A percentile compares a stretch with the other conserved stretches of the same genome.
phyloP scores from a whole-genome alignment of 129 eudicot genomes.

The Daucus carota region DNA sequence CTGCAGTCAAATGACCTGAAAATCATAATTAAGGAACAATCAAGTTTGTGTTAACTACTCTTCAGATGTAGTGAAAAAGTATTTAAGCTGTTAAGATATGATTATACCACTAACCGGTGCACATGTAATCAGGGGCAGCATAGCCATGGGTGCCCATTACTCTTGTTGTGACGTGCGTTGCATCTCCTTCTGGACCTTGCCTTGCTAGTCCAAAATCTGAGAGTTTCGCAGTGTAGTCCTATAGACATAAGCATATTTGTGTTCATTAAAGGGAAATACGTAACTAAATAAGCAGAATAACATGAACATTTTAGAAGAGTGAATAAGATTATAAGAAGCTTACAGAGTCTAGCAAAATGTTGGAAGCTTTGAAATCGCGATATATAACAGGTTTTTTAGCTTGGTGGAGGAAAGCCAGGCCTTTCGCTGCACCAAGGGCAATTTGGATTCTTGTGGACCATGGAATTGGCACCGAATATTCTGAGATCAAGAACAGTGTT shows the following conservation, averaged over 20 bases:
- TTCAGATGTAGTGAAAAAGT: too few species aligned
- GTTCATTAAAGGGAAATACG: slow-evolving; percentile 11
- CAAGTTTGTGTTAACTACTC: background rate
- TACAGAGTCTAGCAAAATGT: slow-evolving; percentile 72
- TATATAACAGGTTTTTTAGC: slow-evolving; percentile 67
- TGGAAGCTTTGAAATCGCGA: slow-evolving; percentile 79
- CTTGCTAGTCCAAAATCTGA: slow-evolving; percentile 92
- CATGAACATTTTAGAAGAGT: background rate
- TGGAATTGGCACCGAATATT: slow-evolving; percentile 62
- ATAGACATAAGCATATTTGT: background rate
- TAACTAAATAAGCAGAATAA: background rate
- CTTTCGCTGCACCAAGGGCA: slow-evolving; percentile 68
- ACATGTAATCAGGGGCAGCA: slow-evolving; percentile 85
- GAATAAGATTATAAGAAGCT: slow-evolving; percentile 16
- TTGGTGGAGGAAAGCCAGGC: slow-evolving; percentile 77
- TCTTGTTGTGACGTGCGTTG: slow-evolving; percentile 85
- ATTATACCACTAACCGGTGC: slow-evolving; percentile 66
- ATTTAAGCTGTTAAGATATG: background rate
- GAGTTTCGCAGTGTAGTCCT: slow-evolving; percentile 79
- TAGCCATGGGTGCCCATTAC: slow-evolving; percentile 96
- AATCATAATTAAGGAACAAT: background rate
- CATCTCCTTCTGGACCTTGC: slow-evolving; percentile 91
- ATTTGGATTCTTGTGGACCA: slow-evolving; percentile 78
- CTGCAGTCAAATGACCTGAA: slow-evolving; percentile 80
- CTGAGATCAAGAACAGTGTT: slow-evolving; percentile 21